Conservation (phyloP, 345 rosid species). For the Melaleuca quinquenervia region DNA sequence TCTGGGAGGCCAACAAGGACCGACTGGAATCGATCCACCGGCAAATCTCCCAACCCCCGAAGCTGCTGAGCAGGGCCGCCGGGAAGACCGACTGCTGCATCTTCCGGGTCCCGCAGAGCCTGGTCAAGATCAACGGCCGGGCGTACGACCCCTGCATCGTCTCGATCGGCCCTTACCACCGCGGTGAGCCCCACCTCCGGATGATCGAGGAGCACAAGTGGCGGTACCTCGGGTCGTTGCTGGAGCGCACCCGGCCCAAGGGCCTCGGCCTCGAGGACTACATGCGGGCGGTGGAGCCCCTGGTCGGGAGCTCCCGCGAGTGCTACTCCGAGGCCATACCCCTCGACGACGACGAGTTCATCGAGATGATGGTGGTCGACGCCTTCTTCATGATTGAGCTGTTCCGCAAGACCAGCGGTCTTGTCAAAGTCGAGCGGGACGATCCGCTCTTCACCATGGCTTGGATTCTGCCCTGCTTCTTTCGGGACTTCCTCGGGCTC, state of each 20-base stretch:
- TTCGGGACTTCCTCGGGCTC: constrained; percentile 43
- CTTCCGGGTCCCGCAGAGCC: constrained; percentile 31
- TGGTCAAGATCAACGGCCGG: constrained; percentile 44
- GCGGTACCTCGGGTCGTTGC: constrained; percentile 40
- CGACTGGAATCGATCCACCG: constrained; percentile 23
- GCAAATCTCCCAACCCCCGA: constrained; percentile 30
- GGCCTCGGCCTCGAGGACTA: constrained; percentile 28
- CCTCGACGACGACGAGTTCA: constrained; percentile 24
- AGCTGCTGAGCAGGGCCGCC: constrained; percentile 22
- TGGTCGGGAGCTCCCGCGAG: constrained; percentile 42
- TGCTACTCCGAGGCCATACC: constrained; percentile 55
- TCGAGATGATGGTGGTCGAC: constrained; percentile 69
- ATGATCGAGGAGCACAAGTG: constrained; percentile 86
- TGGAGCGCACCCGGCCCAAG: constrained; percentile 15
- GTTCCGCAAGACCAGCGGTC: constrained; percentile 36
- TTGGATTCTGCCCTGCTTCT: constrained; percentile 67
- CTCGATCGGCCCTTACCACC: constrained; percentile 70
- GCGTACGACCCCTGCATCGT: constrained; percentile 57
- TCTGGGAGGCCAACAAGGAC: constrained; percentile 6
- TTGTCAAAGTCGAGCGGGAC: constrained; percentile 26
- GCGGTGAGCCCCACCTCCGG: constrained; percentile 20
- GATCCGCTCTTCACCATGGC: constrained; percentile 66
- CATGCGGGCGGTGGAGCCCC: constrained; percentile 20
- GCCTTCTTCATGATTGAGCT: constrained; percentile 52
- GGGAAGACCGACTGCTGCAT: constrained; percentile 32